Evolutionary conservation across 164 flowering plant species (phyloP), one percentile per base, ranked within the genome.

Genomic region (Chloranthus sessilifolius): DNA sequence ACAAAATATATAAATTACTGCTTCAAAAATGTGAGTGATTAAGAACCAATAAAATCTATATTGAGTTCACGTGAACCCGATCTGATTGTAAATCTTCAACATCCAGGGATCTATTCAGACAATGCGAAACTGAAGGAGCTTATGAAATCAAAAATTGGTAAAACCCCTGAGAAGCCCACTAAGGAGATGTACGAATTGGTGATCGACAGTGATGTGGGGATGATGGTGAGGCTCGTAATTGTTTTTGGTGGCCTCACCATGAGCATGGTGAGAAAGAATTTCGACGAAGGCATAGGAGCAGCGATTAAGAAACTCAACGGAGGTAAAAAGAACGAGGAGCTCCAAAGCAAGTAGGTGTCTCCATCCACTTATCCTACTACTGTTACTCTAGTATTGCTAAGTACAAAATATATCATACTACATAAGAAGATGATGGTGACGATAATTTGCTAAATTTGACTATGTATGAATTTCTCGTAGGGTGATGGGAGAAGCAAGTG

Each of bases 151-250:
- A 76, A 83, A 59, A 50, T 80, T 8, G 72, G 65, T 14, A 69
- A 73, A 52, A 67, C 78, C 24, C 79, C 80, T 2, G 62, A 61
- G 46, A 72, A 75, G 55, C 70, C 78, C 15, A 70, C 77, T 7
- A 67, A 81, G 41, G 81, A 81, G 51, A 60, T 81, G 77, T 83
- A 74, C 50, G 78, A 79, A 48, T 22, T 45, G 41, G 80, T 62
- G 26, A 72, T 80, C 16, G 79, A 83, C 59, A 68, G 80, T 56
- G 85, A 78, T 58, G 64, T 64, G 11, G 72, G 45, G 47, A 67
- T 76, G 74, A 61, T 52, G 62, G 68, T 80, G 33, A 75, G 76
- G 44, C 8, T 77, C 73, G 78, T 75, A 16, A 73, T 83, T 0
- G 75, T 72, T 10, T 71, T 47, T 55, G 59, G 74, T 6, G 19